A percentile compares a stretch with the other conserved stretches of the same genome.
These are phyloP conservation scores for Jamesozyma jinghongensis DNA, from an alignment of 805 yeast species.

Conservation along the genomic window DNA sequence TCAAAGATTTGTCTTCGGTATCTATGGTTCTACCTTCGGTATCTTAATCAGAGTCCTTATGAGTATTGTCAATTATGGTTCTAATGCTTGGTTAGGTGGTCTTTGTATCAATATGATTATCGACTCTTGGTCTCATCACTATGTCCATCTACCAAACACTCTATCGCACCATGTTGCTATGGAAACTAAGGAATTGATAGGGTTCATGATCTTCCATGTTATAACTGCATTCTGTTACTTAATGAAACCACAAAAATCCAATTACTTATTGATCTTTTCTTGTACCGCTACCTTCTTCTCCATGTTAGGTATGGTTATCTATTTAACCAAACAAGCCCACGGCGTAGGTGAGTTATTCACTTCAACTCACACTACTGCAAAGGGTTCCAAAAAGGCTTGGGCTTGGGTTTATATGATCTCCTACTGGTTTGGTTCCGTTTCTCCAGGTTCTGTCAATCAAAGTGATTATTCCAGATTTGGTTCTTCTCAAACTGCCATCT, in stretches of 20 bases:
- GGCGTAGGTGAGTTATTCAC: constrained; percentile 31
- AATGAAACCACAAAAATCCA: constrained; percentile 38
- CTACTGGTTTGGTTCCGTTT: constrained; percentile 36
- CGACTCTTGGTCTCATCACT: constrained; percentile 35
- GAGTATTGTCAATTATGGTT: constrained; percentile 41
- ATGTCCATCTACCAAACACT: constrained; percentile 29
- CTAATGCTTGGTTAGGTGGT: constrained; percentile 40
- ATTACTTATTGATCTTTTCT: constrained; percentile 30
- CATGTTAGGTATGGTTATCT: constrained; percentile 35
- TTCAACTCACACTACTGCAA: constrained; percentile 22
- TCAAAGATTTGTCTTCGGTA: constrained; percentile 39
- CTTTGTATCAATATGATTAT: constrained; percentile 33
- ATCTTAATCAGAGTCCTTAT: constrained; percentile 20
- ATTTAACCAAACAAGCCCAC: constrained; percentile 27
- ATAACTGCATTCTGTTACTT: constrained; percentile 34
- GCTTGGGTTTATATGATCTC: constrained; percentile 36
- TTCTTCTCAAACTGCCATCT: constrained; percentile 26
- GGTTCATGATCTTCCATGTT: constrained; percentile 36
- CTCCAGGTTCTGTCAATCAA: constrained; percentile 35
- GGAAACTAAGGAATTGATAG: constrained; percentile 32
- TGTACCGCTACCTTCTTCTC: constrained; percentile 33
- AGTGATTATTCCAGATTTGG: constrained; percentile 35
- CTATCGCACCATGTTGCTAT: constrained; percentile 28
- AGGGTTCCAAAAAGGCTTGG: constrained; percentile 34
- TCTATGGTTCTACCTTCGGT: constrained; percentile 12